Evolutionary conservation across 2,329 filamentous ascomycete species (phyloP), one percentile per base, ranked within the genome.

Genomic region (Fusarium brevicatenulatum): DNA sequence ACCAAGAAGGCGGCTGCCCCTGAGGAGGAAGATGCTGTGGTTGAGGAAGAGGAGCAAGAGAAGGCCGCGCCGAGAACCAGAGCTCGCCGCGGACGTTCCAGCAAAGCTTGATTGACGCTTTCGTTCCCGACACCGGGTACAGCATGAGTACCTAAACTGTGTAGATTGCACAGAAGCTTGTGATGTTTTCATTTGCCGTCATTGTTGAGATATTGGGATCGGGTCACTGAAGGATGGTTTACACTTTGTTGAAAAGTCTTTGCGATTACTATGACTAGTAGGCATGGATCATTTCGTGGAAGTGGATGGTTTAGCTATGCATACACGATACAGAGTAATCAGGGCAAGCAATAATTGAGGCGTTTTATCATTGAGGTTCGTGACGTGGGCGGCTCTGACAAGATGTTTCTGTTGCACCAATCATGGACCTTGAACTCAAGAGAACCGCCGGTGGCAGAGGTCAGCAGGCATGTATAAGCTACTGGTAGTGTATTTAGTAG

Each of bases 41-140:
- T 52, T 23, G 71, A 74, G 36, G 62, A 71, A 25, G 44, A 64
- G 18, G 68, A 53, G 37, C 70, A 75, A 37, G 69, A 79, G 55
- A 78, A 83, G 74, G 73, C 80, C 36, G 80, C 75, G 9, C 74
- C 81, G 18, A 83, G 81, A 76, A 70, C 78, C 47, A 73, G 66
- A 58, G 58, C 52, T 36, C 73, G 75, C 46, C 73, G 78, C 21
- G 75, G 78, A 46, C 78, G 80, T 30, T 62, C 78, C 55, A 72
- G 76, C 70, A 79, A 77, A 74, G 68, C 28, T 34, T 74, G 19
- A 69, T 25, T 72, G 15, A 69, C 4, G 28, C 7, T 25, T 13
- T 30, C 46, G 2, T 34, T 23, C 30, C 53, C 13, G 42, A 34
- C 42, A 34, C 16, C 18, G 36, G 44, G 34, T 13, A 18, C 32